phyloP scores from a whole-genome alignment of 176 grass and related monocot species.

The Musa beccarii region DNA sequence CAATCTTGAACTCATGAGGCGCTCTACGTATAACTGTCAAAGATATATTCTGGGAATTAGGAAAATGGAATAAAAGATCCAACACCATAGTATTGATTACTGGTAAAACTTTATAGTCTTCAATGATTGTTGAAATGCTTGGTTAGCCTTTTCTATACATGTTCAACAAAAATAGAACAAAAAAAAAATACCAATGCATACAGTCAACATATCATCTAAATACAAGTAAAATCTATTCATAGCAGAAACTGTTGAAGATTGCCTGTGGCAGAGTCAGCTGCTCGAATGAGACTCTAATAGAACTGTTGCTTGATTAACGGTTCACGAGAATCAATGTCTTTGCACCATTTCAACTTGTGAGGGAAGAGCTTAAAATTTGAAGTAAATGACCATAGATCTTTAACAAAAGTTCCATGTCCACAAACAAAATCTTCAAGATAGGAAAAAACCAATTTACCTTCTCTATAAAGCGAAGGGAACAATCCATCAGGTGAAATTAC shows the following conservation, averaged over 20 bases:
- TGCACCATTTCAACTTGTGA: not conserved
- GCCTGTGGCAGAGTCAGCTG: not conserved
- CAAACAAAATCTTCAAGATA: not conserved
- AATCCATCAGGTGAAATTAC: constrained; percentile 98
- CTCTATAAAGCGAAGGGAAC: constrained; percentile 87
- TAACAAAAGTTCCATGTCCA: too few relatives aligned
- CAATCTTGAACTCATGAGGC: constrained; percentile 99
- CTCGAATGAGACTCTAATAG: not conserved
- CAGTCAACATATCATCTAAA: not conserved
- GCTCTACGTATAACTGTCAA: constrained; percentile 85
- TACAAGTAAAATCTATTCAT: not conserved
- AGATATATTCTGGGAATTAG: constrained; percentile 22
- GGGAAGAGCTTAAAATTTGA: not conserved
- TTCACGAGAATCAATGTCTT: not conserved
- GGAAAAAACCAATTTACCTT: constrained; percentile 48
- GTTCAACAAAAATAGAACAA: not conserved
- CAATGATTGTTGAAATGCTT: not conserved
- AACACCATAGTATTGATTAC: not conserved
- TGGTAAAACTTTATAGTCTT: not conserved
- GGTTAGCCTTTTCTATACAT: not conserved
- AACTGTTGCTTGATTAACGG: not conserved
- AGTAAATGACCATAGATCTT: too few relatives aligned
- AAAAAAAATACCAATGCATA: not conserved
- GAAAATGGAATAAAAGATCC: not conserved
- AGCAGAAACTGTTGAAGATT: not conserved